A percentile compares a stretch with the other conserved stretches of the same genome.
Conservation (phyloP, 2,329 filamentous ascomycete species). For the Ophiocordyceps camponoti-rufipedis region DNA sequence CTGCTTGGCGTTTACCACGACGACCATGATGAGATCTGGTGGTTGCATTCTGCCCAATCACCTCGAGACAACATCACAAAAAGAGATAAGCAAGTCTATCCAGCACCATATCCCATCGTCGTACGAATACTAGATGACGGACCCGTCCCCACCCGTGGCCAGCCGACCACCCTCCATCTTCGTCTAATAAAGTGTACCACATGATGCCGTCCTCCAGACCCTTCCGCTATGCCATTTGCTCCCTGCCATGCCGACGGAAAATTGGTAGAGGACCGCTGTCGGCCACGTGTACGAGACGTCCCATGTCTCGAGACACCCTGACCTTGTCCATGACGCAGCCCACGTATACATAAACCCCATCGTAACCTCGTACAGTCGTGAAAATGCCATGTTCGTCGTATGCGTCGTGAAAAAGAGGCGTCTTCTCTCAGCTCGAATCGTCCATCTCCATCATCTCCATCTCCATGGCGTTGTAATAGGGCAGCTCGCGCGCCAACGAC, state of each 20-base stretch:
- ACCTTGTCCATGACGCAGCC: background rate
- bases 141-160: background rate
- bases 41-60: background rate
- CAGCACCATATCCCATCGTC: background rate
- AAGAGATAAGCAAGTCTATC: background rate
- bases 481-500: constrained; percentile 27
- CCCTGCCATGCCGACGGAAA: background rate
- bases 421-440: constrained; percentile 10
- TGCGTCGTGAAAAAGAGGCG: background rate
- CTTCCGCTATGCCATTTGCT: background rate
- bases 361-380: background rate
- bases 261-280: background rate
- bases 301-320: background rate
- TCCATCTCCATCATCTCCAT: constrained; percentile 36
- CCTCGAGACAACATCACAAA: background rate
- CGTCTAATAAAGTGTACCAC: background rate
- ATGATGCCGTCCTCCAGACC: background rate
- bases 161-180: background rate
- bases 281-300: background rate
- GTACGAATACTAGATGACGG: background rate
- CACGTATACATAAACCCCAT: background rate
- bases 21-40: background rate
- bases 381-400: background rate
- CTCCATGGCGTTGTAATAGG: constrained; percentile 26
- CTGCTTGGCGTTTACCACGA: background rate